phyloP scores from a whole-genome alignment of 345 rosid species.

The Moricandia arvensis region DNA sequence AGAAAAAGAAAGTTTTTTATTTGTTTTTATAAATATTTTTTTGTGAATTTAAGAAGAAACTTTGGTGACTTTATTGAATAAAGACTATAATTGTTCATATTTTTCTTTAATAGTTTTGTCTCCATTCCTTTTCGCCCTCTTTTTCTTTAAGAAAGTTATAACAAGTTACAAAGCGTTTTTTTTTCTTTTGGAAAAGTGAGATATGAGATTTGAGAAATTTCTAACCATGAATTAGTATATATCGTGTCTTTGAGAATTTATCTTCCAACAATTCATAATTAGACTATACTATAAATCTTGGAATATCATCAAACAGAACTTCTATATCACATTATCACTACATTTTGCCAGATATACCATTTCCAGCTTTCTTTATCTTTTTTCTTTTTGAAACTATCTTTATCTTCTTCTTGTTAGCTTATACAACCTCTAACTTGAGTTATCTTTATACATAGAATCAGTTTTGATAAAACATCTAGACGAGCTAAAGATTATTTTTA shows the following conservation, averaged over 20 bases:
- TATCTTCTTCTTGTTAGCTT: background rate
- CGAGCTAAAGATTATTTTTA: background rate
- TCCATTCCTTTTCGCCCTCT: conserved; percentile 22
- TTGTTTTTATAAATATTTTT: background rate
- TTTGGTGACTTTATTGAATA: conserved; percentile 45
- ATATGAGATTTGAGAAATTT: background rate
- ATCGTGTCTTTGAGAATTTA: background rate
- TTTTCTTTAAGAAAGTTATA: conserved; percentile 33
- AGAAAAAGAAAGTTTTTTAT: background rate
- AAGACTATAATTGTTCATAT: conserved; percentile 19
- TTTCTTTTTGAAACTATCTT: background rate
- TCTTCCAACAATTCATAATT: background rate
- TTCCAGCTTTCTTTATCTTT: background rate
- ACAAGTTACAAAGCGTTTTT: conserved; percentile 19
- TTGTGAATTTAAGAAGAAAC: background rate
- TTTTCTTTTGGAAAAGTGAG: conserved; percentile 9
- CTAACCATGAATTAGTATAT: background rate
- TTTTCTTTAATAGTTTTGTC: background rate
- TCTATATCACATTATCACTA: background rate
- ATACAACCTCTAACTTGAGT: background rate
- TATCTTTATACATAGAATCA: background rate
- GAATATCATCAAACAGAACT: conserved; percentile 8
- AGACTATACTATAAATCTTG: background rate
- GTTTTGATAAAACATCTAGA: background rate
- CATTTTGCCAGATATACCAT: background rate